A percentile compares a stretch with the other conserved stretches of the same genome.
Evolutionary conservation across 1,139 yeast genomes (phyloP).

Genomic region (Hyphopichia buzzinii): DNA sequence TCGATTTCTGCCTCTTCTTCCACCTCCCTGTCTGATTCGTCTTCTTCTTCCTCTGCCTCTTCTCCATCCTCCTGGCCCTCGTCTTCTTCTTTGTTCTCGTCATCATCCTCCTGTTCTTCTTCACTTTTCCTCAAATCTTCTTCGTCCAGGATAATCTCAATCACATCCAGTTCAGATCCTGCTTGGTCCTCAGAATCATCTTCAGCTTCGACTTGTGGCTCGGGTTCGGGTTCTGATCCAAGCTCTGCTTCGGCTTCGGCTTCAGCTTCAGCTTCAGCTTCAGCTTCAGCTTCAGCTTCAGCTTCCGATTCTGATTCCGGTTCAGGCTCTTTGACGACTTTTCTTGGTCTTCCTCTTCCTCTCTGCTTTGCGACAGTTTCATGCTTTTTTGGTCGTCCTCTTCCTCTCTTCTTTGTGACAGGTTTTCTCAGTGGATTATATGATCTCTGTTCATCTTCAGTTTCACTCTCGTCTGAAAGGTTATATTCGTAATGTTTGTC

Average conservation of each 20-base stretch:
- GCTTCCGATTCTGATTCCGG: not conserved
- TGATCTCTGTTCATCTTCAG: too few species aligned
- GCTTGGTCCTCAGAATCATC: too few species aligned
- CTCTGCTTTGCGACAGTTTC: too few species aligned
- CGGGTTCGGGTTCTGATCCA: not conserved
- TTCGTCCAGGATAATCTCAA: not conserved
- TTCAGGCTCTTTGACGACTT: too few species aligned
- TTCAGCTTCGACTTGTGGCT: too few species aligned
- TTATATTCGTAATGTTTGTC: too few species aligned
- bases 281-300: not conserved
- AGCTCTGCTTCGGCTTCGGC: not conserved
- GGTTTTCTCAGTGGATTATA: too few species aligned
- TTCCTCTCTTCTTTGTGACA: too few species aligned
- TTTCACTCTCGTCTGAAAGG: too few species aligned
- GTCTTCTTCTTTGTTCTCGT: not conserved
- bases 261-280: not conserved
- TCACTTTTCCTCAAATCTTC: not conserved
- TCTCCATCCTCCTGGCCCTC: too few species aligned
- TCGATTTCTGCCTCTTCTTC: not conserved
- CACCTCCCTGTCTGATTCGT: not conserved
- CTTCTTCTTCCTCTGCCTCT: not conserved
- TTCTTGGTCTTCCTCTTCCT: not conserved
- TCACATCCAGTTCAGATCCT: not conserved
- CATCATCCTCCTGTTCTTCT: not conserved
- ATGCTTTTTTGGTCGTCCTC: too few species aligned